These are phyloP conservation scores for Pseudogymnoascus sp. DNA, from an alignment of 2,329 filamentous ascomycete genomes.

Conservation along the genomic window DNA sequence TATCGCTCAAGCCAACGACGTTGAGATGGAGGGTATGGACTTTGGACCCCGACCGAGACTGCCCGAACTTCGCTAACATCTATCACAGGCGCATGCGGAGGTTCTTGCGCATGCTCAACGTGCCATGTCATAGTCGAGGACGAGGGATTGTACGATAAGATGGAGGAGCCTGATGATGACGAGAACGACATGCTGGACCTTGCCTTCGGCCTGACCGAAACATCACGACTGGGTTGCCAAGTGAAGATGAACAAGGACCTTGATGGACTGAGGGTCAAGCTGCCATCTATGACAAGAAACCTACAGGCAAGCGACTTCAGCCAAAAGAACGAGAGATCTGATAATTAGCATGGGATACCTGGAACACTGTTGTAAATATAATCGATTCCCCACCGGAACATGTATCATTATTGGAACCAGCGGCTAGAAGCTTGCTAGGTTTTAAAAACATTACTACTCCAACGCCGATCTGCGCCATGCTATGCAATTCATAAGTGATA, in stretches of 20 bases:
- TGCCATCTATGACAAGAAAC: conserved; percentile 93
- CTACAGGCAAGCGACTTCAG: conserved; percentile 89
- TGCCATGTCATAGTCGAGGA: conserved; percentile 65
- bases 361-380: conserved; percentile 1
- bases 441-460: conserved; percentile 5
- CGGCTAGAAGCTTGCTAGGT: background rate
- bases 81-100: conserved; percentile 69
- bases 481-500: conserved; percentile 11
- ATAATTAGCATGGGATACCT: conserved; percentile 9
- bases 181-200: conserved; percentile 68
- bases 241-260: conserved; percentile 85
- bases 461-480: conserved; percentile 8
- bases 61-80: conserved; percentile 8
- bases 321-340: conserved; percentile 28
- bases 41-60: background rate
- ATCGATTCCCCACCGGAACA: background rate
- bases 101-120: conserved; percentile 66
- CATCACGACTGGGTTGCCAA: conserved; percentile 40
- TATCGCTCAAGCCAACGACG: conserved; percentile 85
- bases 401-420: conserved; percentile 1
- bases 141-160: conserved; percentile 53
- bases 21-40: conserved; percentile 85
- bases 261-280: conserved; percentile 73
- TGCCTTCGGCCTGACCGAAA: conserved; percentile 66
- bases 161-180: conserved; percentile 52